phyloP scores from a whole-genome alignment of 768 basidiomycete genomes.

The Strobilomyces echinocephalus region DNA sequence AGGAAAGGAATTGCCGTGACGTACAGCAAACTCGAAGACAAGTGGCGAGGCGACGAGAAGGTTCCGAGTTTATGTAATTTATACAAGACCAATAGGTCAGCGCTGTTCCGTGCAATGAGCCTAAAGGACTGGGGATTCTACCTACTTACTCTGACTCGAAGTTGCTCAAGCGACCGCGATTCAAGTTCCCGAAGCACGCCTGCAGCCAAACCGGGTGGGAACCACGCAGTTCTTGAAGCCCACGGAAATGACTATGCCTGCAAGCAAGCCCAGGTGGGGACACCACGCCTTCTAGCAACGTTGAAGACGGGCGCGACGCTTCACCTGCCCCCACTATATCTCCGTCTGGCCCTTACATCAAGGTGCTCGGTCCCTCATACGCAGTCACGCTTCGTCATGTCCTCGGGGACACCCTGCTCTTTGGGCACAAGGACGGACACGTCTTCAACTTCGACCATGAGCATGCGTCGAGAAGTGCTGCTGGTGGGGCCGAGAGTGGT shows the following conservation, averaged over 20 bases:
- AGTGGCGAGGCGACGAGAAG: too few species aligned
- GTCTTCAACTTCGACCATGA: constrained; percentile 37
- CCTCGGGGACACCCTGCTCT: constrained; percentile 48
- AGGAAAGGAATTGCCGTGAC: too few species aligned
- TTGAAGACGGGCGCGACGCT: constrained; percentile 8
- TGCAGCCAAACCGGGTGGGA: constrained; percentile 23
- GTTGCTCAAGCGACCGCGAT: too few species aligned
- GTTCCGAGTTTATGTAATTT: too few species aligned
- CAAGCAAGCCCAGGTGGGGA: constrained; percentile 7
- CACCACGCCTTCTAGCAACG: constrained; percentile 10
- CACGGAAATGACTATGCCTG: constrained; percentile 2
- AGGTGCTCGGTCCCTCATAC: constrained; percentile 41
- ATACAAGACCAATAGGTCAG: too few species aligned
- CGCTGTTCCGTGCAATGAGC: too few species aligned
- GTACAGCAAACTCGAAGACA: too few species aligned
- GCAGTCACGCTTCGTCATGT: constrained; percentile 14
- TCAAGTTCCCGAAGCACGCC: constrained; percentile 20
- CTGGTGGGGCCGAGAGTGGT: neutral
- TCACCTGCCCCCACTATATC: constrained; percentile 4
- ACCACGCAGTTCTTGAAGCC: constrained; percentile 11
- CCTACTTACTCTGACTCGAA: too few species aligned
- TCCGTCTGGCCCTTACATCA: constrained; percentile 43
- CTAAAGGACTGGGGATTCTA: too few species aligned
- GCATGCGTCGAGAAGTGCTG: constrained; percentile 15
- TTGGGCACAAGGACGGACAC: constrained; percentile 54